phyloP scores from a whole-genome alignment of 257 asterid genomes.

The Solanum chiquidenum region DNA sequence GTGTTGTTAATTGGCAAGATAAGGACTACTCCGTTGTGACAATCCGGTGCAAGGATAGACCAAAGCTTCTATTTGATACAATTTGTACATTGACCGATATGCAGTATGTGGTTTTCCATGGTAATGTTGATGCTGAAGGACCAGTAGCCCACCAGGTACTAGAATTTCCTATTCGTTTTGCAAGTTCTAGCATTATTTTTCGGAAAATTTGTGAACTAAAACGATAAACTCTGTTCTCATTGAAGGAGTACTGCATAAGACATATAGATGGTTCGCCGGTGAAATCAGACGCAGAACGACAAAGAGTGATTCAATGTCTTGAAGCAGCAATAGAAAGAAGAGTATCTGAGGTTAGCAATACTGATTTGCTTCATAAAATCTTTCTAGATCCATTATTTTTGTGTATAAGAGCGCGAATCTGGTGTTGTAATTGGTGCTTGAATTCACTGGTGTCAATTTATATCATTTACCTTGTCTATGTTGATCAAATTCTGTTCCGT shows the following conservation, averaged over 20 bases:
- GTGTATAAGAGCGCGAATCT: not conserved
- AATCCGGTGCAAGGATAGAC: slow-evolving; percentile 45
- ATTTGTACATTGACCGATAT: slow-evolving; percentile 63
- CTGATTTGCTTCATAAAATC: not conserved
- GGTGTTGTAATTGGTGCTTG: not conserved
- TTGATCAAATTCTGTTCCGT: not conserved
- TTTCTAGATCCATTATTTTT: not conserved
- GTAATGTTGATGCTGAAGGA: slow-evolving; percentile 41
- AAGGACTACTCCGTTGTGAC: slow-evolving; percentile 41
- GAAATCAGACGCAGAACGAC: slow-evolving; percentile 51
- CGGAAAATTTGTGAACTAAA: not conserved
- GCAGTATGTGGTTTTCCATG: slow-evolving; percentile 59
- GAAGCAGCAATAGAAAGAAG: slow-evolving; percentile 71
- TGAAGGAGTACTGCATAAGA: slow-evolving; percentile 59
- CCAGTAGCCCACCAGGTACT: slow-evolving; percentile 53
- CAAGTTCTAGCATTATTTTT: not conserved
- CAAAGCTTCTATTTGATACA: slow-evolving; percentile 59
- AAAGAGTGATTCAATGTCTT: slow-evolving; percentile 53
- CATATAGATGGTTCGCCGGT: slow-evolving; percentile 57
- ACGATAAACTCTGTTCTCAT: not conserved
- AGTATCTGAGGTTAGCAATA: slow-evolving; percentile 37
- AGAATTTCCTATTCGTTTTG: not conserved
- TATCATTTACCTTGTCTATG: not conserved
- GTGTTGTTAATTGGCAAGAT: slow-evolving; percentile 34
- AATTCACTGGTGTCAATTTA: not conserved